A percentile compares a stretch with the other conserved stretches of the same genome.
phyloP scores from a whole-genome alignment of 257 asterid genomes.

The Gentiana dahurica region DNA sequence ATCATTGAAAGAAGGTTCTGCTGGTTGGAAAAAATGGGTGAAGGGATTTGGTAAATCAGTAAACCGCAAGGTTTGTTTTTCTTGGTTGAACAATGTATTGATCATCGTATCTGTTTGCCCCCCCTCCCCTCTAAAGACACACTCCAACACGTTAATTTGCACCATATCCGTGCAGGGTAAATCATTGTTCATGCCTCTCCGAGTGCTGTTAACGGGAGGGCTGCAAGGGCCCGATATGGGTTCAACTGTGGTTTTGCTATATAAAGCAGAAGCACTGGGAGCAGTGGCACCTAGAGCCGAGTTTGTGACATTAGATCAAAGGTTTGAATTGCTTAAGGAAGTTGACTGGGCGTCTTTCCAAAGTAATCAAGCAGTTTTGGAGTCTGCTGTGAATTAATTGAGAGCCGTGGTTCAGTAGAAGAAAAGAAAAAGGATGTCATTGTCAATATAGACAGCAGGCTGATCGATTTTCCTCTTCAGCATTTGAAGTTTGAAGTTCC shows the following conservation, averaged over 20 bases:
- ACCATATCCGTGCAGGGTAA: constrained; percentile 49
- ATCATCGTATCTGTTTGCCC: background rate
- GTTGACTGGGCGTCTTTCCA: constrained; percentile 56
- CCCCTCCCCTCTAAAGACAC: too few species aligned
- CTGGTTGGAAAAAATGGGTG: constrained; percentile 89
- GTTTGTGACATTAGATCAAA: constrained; percentile 47
- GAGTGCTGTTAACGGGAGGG: constrained; percentile 77
- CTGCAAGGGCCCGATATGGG: constrained; percentile 98
- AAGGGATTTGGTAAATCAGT: constrained; percentile 76
- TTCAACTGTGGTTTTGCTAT: constrained; percentile 42
- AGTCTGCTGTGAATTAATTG: constrained; percentile 20
- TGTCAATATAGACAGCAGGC: too few species aligned
- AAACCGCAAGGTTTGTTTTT: constrained; percentile 71
- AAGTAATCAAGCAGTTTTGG: constrained; percentile 28
- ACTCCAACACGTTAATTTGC: background rate
- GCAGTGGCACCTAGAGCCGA: constrained; percentile 40
- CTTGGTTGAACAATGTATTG: background rate
- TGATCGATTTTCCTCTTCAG: too few species aligned
- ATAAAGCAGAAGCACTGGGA: constrained; percentile 57
- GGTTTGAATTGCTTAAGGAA: constrained; percentile 51
- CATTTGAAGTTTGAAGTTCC: too few species aligned
- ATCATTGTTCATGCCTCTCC: constrained; percentile 91
- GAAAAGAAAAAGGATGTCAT: too few species aligned
- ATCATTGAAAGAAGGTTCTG: constrained; percentile 71
- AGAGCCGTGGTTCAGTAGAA: too few species aligned